phyloP scores from a whole-genome alignment of 805 yeast species.

The Ogataea pini region DNA sequence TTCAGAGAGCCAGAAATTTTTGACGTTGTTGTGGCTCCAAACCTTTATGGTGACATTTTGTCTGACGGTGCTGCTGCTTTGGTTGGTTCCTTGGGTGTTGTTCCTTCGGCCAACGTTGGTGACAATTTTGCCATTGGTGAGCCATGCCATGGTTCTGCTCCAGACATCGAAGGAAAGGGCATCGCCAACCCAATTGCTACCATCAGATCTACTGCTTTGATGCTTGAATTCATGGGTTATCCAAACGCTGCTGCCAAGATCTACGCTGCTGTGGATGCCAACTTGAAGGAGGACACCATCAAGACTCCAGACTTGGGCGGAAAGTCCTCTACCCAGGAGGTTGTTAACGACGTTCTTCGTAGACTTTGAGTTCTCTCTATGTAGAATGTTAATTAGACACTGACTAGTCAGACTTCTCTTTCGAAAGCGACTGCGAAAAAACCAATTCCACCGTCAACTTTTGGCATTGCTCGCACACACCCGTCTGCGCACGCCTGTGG shows the following conservation, averaged over 20 bases:
- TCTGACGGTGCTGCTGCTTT: slow-evolving; percentile 98
- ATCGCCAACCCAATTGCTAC: slow-evolving; percentile 97
- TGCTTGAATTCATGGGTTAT: slow-evolving; percentile 96
- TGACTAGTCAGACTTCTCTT: slow-evolving; percentile 31
- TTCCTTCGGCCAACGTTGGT: slow-evolving; percentile 98
- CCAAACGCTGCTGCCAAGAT: slow-evolving; percentile 87
- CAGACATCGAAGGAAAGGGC: slow-evolving; percentile 95
- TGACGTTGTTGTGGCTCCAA: slow-evolving; percentile 98
- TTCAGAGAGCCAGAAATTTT: slow-evolving; percentile 97
- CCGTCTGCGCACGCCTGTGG: slow-evolving; percentile 72
- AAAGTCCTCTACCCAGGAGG: slow-evolving; percentile 79
- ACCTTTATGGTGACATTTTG: slow-evolving; percentile 94
- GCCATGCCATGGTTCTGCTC: slow-evolving; percentile 99
- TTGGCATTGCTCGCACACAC: slow-evolving; percentile 83
- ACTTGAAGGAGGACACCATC: slow-evolving; percentile 73
- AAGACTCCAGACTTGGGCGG: slow-evolving; percentile 98
- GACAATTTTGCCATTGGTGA: slow-evolving; percentile 96
- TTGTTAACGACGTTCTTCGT: slow-evolving; percentile 75
- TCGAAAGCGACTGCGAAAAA: slow-evolving; percentile 94
- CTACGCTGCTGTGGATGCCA: slow-evolving; percentile 92
- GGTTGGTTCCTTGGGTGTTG: slow-evolving; percentile 96
- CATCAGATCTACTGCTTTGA: slow-evolving; percentile 93
- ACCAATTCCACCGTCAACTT: slow-evolving; percentile 97
- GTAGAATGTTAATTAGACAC: not conserved
- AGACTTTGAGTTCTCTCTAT: slow-evolving; percentile 36